Conservation (phyloP, 441 rosid genomes). For the Isatis lusitanica region DNA sequence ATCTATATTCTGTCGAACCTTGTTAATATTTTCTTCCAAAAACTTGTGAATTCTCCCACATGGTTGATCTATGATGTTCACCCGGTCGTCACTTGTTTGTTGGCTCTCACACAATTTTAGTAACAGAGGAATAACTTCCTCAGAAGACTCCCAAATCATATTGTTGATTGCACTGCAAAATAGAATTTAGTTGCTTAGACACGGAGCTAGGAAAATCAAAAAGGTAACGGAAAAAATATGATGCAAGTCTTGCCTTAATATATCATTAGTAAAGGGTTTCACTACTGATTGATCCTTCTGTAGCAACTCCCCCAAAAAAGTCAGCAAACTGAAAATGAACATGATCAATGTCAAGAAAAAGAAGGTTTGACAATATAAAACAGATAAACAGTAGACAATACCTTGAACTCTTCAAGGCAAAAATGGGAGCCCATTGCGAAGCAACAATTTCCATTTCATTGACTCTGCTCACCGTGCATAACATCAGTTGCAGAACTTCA, state of each 20-base stretch:
- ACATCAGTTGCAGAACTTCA: slow-evolving; percentile 68
- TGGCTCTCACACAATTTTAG: slow-evolving; percentile 60
- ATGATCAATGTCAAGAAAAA: slow-evolving; percentile 28
- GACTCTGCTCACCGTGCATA: slow-evolving; percentile 56
- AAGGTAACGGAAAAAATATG: neutral
- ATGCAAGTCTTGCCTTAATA: slow-evolving; percentile 55
- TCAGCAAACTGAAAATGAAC: slow-evolving; percentile 56
- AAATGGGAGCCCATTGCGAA: slow-evolving; percentile 75
- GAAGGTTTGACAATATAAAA: slow-evolving; percentile 11
- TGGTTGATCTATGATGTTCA: slow-evolving; percentile 33
- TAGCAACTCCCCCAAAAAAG: slow-evolving; percentile 63
- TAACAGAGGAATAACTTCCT: slow-evolving; percentile 63
- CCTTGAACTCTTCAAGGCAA: slow-evolving; percentile 67
- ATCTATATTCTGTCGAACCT: slow-evolving; percentile 40
- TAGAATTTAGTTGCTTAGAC: slow-evolving; percentile 31
- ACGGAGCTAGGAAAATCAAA: slow-evolving; percentile 15
- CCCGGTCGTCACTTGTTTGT: slow-evolving; percentile 45
- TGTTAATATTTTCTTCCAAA: slow-evolving; percentile 44
- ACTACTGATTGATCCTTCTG: slow-evolving; percentile 49
- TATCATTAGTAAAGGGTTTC: slow-evolving; percentile 48
- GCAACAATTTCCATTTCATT: slow-evolving; percentile 48
- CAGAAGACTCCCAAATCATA: slow-evolving; percentile 60
- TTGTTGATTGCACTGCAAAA: slow-evolving; percentile 70
- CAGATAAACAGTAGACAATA: slow-evolving; percentile 32
- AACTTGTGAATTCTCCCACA: slow-evolving; percentile 48